Evolutionary conservation across 768 basidiomycete species (phyloP), one percentile per base, ranked within the genome.

Genomic region (Mycena kentingensis): DNA sequence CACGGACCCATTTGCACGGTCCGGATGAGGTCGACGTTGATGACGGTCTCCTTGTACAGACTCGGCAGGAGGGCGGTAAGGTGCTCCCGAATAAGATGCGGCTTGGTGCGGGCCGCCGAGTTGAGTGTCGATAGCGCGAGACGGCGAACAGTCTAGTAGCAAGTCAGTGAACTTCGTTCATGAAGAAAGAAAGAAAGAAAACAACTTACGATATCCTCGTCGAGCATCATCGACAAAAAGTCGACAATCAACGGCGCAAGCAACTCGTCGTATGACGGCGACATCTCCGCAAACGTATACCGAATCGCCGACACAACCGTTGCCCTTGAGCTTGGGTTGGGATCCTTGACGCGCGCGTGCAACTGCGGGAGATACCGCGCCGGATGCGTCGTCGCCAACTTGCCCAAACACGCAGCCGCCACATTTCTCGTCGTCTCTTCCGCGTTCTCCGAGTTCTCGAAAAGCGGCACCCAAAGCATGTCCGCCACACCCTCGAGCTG

Each of bases 1-100:
- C 93, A 97, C 2, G 94, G 93, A 19, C 94, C 93, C 94, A 97
- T 97, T 65, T 93, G 91, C 12, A 97, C 93, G 1, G 89, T 91
- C 26, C 90, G 84, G 64, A 96, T 86, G 52, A 94, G 83, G 2
- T 85, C 79, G 2, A 81, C 77, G 57, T 91, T 93, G 65, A 94
- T 72, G 31, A 78, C 65, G 0, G 95, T 97, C 72, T 98, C 93
- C 31, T 82, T 77, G 71, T 97, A 98, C 24, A 99, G 74, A 50
- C 79, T 81, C 1, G 94, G 93, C 41, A 97, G 75, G 4, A 99
- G 77, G 0, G 78, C 65, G 8, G 77, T 67, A 22, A 98, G 76
- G 60, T 96, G 91, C 15, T 95, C 93, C 29, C 89, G 81, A 63
- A 99, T 82, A 31, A 98, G 81, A 65, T 96, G 83, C 0, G 96